phyloP scores from a whole-genome alignment of 2,329 filamentous ascomycete species.

The Alternaria longipes region DNA sequence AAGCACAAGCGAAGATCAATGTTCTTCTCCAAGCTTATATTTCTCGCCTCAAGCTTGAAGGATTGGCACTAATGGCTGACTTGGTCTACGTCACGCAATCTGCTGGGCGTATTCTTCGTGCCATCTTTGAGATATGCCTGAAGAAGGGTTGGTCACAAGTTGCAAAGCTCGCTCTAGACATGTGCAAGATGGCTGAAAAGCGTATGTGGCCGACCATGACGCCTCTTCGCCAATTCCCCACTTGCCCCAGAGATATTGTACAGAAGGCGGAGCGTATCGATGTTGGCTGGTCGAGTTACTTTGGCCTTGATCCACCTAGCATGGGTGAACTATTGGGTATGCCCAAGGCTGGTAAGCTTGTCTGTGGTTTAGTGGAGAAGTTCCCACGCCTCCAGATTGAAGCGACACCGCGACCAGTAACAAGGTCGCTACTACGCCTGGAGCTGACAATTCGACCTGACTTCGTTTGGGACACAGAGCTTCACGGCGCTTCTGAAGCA shows the following conservation, averaged over 20 bases:
- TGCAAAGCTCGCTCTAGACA: constrained; percentile 87
- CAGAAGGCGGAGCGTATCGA: constrained; percentile 95
- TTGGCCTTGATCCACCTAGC: constrained; percentile 92
- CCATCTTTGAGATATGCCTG: constrained; percentile 95
- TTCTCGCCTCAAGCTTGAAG: constrained; percentile 91
- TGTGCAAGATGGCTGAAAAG: constrained; percentile 99
- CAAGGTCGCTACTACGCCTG: constrained; percentile 88
- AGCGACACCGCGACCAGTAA: constrained; percentile 93
- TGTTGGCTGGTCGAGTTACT: constrained; percentile 91
- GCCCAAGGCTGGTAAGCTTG: constrained; percentile 84
- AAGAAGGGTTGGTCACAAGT: constrained; percentile 97
- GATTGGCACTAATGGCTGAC: constrained; percentile 95
- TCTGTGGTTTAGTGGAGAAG: constrained; percentile 87
- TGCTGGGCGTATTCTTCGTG: constrained; percentile 91
- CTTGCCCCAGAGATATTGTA: constrained; percentile 84
- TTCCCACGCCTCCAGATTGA: constrained; percentile 94
- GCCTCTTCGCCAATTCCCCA: constrained; percentile 83
- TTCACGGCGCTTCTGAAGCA: constrained; percentile 88
- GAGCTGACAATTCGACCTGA: constrained; percentile 92
- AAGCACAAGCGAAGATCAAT: constrained; percentile 97
- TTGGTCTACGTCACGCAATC: constrained; percentile 99
- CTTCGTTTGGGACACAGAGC: constrained; percentile 91
- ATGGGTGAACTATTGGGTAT: constrained; percentile 95
- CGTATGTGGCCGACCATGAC: constrained; percentile 99
- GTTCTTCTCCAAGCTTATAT: constrained; percentile 97